Percentiles rank a stretch among this genome's conserved stretches.
These are phyloP conservation scores for Thraustotheca clavata DNA, from an alignment of 352 stramenopile species.

Conservation along the genomic window DNA sequence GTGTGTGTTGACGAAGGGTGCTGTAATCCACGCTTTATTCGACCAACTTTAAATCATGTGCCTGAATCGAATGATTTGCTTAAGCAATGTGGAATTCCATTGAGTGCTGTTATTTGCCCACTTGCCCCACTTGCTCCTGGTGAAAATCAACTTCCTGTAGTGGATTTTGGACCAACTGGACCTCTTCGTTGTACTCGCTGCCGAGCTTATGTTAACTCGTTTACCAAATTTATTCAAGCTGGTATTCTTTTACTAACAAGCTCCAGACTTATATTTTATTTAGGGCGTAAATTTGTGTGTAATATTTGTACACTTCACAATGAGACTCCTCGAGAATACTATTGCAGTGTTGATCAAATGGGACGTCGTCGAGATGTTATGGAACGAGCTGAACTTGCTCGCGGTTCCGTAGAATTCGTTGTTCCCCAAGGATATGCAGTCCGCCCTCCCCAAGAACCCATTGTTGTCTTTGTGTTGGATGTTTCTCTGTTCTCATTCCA, in stretches of 20 bases:
- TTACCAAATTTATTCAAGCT: conserved; percentile 79
- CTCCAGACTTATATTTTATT: too few relatives aligned
- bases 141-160: conserved; percentile 70
- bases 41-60: conserved; percentile 79
- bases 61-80: conserved; percentile 61
- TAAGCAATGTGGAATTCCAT: conserved; percentile 65
- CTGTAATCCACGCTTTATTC: conserved; percentile 85
- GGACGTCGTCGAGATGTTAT: conserved; percentile 71
- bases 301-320: conserved; percentile 84
- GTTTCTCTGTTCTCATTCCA: conserved; percentile 81
- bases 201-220: conserved; percentile 82
- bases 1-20: conserved; percentile 78
- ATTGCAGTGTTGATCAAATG: conserved; percentile 82
- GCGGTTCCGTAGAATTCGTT: conserved; percentile 80
- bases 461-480: conserved; percentile 83
- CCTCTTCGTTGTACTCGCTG: conserved; percentile 79
- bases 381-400: conserved; percentile 67
- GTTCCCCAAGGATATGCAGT: conserved; percentile 77
- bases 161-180: conserved; percentile 76
- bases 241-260: too few relatives aligned
- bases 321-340: conserved; percentile 78
- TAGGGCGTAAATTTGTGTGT: conserved; percentile 82
- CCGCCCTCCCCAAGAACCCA: conserved; percentile 69
- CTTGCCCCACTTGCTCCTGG: conserved; percentile 74
- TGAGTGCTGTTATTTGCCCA: conserved; percentile 75